Evolutionary conservation across 148 eudicot genomes (phyloP).

Genomic region (Nyssa sinensis): DNA sequence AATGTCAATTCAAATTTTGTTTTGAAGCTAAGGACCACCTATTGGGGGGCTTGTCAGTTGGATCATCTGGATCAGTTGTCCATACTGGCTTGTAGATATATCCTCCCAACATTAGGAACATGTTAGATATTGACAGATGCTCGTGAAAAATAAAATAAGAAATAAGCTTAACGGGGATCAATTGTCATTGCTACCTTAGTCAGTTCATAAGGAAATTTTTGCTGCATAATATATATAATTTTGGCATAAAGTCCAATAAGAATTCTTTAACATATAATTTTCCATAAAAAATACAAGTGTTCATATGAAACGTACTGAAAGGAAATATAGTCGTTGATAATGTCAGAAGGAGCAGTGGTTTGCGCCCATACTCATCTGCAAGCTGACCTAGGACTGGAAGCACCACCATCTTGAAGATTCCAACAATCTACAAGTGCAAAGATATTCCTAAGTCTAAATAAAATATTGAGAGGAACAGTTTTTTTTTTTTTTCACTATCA

Average conservation of each 20-base stretch:
- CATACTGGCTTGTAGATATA: no score
- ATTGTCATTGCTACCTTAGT: neutral
- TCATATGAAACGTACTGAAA: no score
- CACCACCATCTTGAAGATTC: slow-evolving; percentile 83
- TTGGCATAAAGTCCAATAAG: neutral
- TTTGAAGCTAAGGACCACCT: neutral
- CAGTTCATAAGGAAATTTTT: neutral
- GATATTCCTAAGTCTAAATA: slow-evolving; percentile 5
- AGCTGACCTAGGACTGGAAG: slow-evolving; percentile 91
- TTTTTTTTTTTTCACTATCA: neutral
- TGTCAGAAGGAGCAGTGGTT: slow-evolving; percentile 79
- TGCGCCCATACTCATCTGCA: slow-evolving; percentile 89
- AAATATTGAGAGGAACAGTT: no score
- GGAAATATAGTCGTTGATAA: slow-evolving; percentile 79
- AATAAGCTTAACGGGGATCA: neutral
- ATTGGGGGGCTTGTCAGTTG: no score
- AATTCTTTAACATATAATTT: slow-evolving; percentile 25
- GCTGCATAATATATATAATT: no score
- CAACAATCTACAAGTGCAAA: slow-evolving; percentile 54
- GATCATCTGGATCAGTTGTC: no score
- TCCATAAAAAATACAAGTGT: no score
- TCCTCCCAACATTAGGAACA: no score
- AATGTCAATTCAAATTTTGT: neutral
- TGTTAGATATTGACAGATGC: no score
- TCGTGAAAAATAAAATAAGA: no score